Evolutionary conservation across 2,329 filamentous ascomycete genomes (phyloP).

Genomic region (Penicillium occitanis): DNA sequence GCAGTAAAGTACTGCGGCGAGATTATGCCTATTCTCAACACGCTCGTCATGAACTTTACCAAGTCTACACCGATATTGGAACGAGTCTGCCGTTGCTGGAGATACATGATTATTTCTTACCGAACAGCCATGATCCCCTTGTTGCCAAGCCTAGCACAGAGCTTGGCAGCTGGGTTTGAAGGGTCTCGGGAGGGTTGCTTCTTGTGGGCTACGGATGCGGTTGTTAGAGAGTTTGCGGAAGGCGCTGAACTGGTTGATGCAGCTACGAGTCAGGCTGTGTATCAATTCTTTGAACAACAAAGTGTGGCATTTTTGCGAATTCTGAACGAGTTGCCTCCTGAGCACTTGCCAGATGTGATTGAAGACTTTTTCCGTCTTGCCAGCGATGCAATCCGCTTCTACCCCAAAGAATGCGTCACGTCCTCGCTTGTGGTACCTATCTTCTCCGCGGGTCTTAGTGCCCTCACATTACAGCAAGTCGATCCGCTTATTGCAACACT

Average conservation of each 20-base stretch:
- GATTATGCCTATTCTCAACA: conserved; percentile 82
- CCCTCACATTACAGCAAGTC: conserved; percentile 83
- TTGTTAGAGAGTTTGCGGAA: conserved; percentile 92
- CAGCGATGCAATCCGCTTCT: conserved; percentile 89
- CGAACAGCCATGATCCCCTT: conserved; percentile 83
- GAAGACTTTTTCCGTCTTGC: conserved; percentile 95
- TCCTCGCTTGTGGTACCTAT: conserved; percentile 79
- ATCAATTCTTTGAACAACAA: conserved; percentile 91
- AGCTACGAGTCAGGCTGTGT: conserved; percentile 82
- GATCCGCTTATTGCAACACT: conserved; percentile 88
- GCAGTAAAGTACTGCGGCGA: conserved; percentile 96
- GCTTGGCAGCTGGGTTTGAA: conserved; percentile 80
- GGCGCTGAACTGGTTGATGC: conserved; percentile 81
- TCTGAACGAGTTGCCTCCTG: conserved; percentile 76
- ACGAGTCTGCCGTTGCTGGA: conserved; percentile 90
- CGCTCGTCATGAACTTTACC: conserved; percentile 84
- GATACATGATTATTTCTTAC: conserved; percentile 95
- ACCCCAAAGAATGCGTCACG: conserved; percentile 77
- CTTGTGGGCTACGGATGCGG: conserved; percentile 95
- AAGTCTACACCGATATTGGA: conserved; percentile 86
- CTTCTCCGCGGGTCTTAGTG: conserved; percentile 81
- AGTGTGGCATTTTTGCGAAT: conserved; percentile 85
- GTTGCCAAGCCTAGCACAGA: conserved; percentile 80
- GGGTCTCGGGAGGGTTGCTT: conserved; percentile 91
- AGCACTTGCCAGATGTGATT: conserved; percentile 80